Evolutionary conservation across 169 alveolate species (phyloP).

Genomic region (Plasmodium gonderi): DNA sequence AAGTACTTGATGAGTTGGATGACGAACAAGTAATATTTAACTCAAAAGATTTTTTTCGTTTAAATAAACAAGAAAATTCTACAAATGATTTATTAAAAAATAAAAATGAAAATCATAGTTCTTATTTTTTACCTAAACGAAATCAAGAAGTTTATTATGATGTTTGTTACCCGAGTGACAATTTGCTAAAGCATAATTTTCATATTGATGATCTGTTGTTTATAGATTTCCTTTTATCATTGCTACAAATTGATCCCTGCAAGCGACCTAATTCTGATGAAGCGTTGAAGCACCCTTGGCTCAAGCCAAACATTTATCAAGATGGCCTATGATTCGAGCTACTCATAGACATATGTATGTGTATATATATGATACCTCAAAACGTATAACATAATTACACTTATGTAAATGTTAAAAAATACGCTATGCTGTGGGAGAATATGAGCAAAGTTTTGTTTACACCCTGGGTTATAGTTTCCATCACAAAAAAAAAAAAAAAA

Average conservation of each 20-base stretch:
- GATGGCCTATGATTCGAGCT: constrained; percentile 46
- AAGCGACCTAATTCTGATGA: constrained; percentile 90
- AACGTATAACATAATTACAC: neutral
- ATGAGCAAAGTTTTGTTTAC: neutral
- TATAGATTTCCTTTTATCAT: constrained; percentile 65
- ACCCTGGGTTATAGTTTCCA: neutral
- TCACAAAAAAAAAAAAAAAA: neutral
- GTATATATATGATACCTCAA: neutral
- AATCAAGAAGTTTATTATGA: constrained; percentile 54
- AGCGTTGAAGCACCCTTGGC: constrained; percentile 95
- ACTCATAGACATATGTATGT: neutral
- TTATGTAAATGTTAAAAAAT: neutral
- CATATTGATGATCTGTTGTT: constrained; percentile 46
- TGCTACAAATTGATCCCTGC: constrained; percentile 90
- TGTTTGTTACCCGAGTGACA: constrained; percentile 70
- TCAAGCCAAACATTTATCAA: constrained; percentile 71
- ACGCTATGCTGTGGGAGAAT: neutral
- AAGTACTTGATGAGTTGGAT: constrained; percentile 44
- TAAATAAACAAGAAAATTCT: constrained; percentile 19
- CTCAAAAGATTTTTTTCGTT: constrained; percentile 59
- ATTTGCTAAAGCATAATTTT: constrained; percentile 37
- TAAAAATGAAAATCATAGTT: neutral
- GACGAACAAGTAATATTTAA: constrained; percentile 68
- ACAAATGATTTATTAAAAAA: constrained; percentile 37
- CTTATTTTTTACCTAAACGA: neutral